phyloP scores from a whole-genome alignment of 108 stramenopile genomes.

The Cyclotella kingstonii region DNA sequence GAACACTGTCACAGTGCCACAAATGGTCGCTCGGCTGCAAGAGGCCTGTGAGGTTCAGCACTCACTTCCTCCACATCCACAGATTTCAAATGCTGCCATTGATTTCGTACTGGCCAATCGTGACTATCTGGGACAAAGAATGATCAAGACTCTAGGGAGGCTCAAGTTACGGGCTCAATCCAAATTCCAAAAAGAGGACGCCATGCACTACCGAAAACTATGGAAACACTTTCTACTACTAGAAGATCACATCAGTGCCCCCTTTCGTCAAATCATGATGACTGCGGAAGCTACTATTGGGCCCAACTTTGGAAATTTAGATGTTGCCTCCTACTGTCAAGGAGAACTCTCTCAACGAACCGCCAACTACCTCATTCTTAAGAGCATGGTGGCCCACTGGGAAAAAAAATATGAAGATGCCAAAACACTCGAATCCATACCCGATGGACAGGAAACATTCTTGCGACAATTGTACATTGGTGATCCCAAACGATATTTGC shows the following conservation, averaged over 20 bases:
- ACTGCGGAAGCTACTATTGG: constrained; percentile 75
- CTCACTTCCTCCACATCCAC: constrained; percentile 61
- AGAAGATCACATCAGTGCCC: constrained; percentile 82
- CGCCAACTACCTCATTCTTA: constrained; percentile 79
- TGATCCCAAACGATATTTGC: constrained; percentile 77
- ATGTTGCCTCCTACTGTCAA: constrained; percentile 52
- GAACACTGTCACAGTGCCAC: constrained; percentile 58
- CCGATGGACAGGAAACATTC: constrained; percentile 45
- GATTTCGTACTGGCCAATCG: constrained; percentile 83
- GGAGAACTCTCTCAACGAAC: constrained; percentile 73
- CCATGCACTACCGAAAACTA: constrained; percentile 46
- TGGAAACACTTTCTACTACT: constrained; percentile 67
- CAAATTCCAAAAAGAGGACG: constrained; percentile 52
- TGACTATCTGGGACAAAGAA: constrained; percentile 58
- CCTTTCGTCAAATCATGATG: constrained; percentile 82
- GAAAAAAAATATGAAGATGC: constrained; percentile 86
- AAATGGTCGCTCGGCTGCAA: constrained; percentile 60
- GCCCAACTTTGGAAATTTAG: constrained; percentile 84
- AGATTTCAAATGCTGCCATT: constrained; percentile 60
- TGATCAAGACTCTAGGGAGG: constrained; percentile 64
- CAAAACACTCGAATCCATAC: constrained; percentile 54
- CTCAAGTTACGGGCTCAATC: constrained; percentile 59
- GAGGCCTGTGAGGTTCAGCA: constrained; percentile 59
- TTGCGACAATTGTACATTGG: constrained; percentile 49
- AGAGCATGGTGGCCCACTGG: constrained; percentile 87